These are phyloP conservation scores for Aureobasidium sp. DNA, from an alignment of 2,329 filamentous ascomycete genomes.

Conservation along the genomic window DNA sequence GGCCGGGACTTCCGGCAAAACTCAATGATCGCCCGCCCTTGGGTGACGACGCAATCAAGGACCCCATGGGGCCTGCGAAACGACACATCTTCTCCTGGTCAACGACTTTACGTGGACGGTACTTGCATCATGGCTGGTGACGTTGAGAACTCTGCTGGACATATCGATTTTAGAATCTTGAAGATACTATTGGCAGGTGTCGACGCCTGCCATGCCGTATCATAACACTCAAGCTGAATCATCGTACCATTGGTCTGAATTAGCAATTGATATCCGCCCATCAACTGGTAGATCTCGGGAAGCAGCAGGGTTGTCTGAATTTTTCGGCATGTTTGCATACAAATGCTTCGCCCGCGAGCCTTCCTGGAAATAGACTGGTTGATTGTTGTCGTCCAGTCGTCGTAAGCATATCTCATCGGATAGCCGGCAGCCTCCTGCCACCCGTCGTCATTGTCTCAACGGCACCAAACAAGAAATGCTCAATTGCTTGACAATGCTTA, in stretches of 20 bases:
- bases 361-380: neutral
- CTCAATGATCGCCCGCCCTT: neutral
- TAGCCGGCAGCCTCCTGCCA: neutral
- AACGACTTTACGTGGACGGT: neutral
- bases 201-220: neutral
- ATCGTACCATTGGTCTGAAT: neutral
- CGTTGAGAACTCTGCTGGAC: neutral
- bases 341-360: neutral
- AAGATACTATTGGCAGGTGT: no score
- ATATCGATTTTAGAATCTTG: no score
- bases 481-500: conserved; percentile 2
- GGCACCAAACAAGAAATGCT: neutral
- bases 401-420: conserved; percentile 4
- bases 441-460: neutral
- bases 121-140: neutral
- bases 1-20: neutral
- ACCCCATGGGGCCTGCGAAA: neutral
- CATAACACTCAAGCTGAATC: neutral
- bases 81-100: neutral
- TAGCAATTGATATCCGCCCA: neutral
- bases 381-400: neutral
- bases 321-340: neutral
- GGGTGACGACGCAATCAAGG: neutral
- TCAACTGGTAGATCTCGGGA: neutral
- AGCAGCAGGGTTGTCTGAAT: neutral